phyloP scores from a whole-genome alignment of 1,284 basidiomycete species.

The Ganoderma lingzhi region DNA sequence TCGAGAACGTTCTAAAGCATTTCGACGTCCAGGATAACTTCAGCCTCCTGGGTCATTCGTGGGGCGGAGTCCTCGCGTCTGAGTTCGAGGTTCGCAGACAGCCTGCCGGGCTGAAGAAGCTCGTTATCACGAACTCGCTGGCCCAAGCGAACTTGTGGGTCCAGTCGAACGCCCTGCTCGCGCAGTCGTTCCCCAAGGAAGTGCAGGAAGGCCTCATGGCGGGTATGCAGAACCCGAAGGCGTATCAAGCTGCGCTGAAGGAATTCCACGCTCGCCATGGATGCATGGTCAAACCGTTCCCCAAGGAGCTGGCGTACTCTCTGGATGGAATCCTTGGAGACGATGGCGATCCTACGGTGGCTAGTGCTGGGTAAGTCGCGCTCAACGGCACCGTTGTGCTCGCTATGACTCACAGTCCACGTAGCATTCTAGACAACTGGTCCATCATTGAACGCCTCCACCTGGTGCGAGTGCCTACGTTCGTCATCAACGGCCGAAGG shows the following conservation, averaged over 20 bases:
- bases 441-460: slow-evolving; percentile 37
- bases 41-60: slow-evolving; percentile 43
- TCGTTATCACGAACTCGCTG: slow-evolving; percentile 38
- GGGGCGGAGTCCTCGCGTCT: slow-evolving; percentile 43
- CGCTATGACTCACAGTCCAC: not conserved
- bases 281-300: slow-evolving; percentile 35
- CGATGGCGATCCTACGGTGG: slow-evolving; percentile 35
- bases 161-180: slow-evolving; percentile 28
- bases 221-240: slow-evolving; percentile 35
- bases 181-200: slow-evolving; percentile 34
- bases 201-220: slow-evolving; percentile 35
- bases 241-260: slow-evolving; percentile 36
- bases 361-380: slow-evolving; percentile 28
- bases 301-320: slow-evolving; percentile 32
- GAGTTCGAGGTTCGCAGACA: slow-evolving; percentile 36
- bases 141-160: slow-evolving; percentile 35
- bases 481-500: slow-evolving; percentile 40
- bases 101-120: slow-evolving; percentile 38
- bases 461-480: slow-evolving; percentile 36
- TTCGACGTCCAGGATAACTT: slow-evolving; percentile 37
- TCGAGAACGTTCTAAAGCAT: slow-evolving; percentile 40
- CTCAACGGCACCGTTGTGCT: too few species aligned
- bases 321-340: slow-evolving; percentile 27
- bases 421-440: slow-evolving; percentile 37
- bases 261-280: slow-evolving; percentile 34